Base-by-base conservation (phyloP, 768 basidiomycete genomes). In the Rhizopogon roseolus region DNA sequence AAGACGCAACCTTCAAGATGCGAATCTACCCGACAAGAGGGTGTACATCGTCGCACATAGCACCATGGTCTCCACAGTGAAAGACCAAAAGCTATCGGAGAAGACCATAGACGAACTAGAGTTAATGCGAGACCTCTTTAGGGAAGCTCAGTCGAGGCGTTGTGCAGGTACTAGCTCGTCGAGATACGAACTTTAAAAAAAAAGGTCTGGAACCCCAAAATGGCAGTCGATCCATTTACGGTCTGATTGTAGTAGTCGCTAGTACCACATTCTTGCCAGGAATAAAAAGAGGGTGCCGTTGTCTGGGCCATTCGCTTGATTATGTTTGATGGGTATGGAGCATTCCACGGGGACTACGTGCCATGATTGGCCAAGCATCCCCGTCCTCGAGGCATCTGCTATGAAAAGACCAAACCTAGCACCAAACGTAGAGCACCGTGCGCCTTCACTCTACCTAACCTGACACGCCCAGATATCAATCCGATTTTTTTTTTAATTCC, bases 21-120 rank as follows among this genome's bases (percentile, higher is more conserved):
- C 64, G 3, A 45, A 52, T 40, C 42, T 65, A 19, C 61, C 61
- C 4, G 50, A 62, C 7, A 53, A 60, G 37, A 64, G 55, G 40
- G 64, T 58, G 3, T 64, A 64, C 37, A 55, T 64, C 10, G 64
- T 64, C 6, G 57, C 57, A 32, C 60, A 57, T 37, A 53, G 32
- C 9, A 42, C 57, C 0, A 41, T 65, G n/a, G 29, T 50, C 14
- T 52, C 55, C 10, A 49, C 62, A 5, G 48, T 62, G 13, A 53
- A 41, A 43, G 42, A 48, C 1, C 34, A 50, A 11, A 62, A 64
- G 41, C 25, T 53, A 17, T 50, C 55, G 39, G 37, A 41, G 45
- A 56, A 52, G 46, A 51, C 19, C 2, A 59, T 59, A 38, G 57
- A 62, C 32, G 61, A 62, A 37, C 28, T 56, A 9, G 60, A 62